Conservation (phyloP, 1,139 yeast species). For the Scheffersomyces cryptocercus region DNA sequence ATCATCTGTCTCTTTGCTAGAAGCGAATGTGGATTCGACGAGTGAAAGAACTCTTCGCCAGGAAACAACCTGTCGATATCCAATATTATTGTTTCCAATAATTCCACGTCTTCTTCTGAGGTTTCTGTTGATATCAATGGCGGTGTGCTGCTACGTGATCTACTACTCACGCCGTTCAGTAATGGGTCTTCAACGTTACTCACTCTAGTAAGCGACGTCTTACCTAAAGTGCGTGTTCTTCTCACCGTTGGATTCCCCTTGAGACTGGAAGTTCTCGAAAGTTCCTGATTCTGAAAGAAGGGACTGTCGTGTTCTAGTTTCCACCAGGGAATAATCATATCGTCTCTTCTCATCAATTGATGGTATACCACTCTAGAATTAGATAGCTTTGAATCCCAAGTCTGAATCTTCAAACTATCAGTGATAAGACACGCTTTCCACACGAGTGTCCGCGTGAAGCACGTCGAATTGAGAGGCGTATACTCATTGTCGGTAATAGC, state of each 20-base stretch:
- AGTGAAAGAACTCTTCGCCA: conserved; percentile 53
- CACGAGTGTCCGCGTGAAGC: conserved; percentile 34
- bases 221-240: background rate
- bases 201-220: background rate
- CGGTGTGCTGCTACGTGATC: conserved; percentile 2
- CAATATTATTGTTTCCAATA: conserved; percentile 51
- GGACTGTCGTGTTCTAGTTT: conserved; percentile 29
- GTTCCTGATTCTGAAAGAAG: conserved; percentile 25
- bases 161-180: conserved; percentile 9
- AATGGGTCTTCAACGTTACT: conserved; percentile 4
- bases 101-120: conserved; percentile 13
- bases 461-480: conserved; percentile 18
- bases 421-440: conserved; percentile 45
- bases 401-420: conserved; percentile 36
- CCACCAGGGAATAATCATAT: conserved; percentile 45
- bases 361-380: conserved; percentile 40
- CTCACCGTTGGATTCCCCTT: background rate
- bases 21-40: conserved; percentile 16
- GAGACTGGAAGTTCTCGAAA: conserved; percentile 1
- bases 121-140: conserved; percentile 4
- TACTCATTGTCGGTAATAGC: conserved; percentile 38
- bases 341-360: conserved; percentile 31
- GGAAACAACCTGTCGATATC: conserved; percentile 68
- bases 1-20: conserved; percentile 44
- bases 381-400: conserved; percentile 33